These are phyloP conservation scores for Penicillium angulare DNA, from an alignment of 495 filamentous ascomycete species.

Conservation along the genomic window DNA sequence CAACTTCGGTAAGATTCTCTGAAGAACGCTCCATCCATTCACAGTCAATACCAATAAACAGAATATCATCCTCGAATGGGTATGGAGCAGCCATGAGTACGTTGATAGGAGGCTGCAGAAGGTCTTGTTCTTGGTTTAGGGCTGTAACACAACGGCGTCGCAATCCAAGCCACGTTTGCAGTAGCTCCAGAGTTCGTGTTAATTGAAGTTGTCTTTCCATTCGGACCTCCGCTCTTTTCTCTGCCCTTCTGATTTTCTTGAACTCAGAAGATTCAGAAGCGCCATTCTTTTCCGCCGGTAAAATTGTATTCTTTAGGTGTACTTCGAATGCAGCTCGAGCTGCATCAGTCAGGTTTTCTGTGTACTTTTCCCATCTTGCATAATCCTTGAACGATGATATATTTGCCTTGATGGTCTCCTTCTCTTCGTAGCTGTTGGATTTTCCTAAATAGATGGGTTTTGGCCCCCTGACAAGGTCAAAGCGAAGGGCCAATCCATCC, in stretches of 20 bases:
- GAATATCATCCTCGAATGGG: not conserved
- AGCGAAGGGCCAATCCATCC: not conserved
- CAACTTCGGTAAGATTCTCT: constrained; percentile 71
- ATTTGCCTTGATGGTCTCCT: not conserved
- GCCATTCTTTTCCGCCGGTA: not conserved
- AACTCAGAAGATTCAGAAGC: not conserved
- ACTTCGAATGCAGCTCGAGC: not conserved
- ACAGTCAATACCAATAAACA: not conserved
- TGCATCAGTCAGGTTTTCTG: not conserved
- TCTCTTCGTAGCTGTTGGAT: not conserved
- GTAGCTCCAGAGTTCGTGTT: not conserved
- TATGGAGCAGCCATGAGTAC: not conserved
- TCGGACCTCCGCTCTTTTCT: not conserved
- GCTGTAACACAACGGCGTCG: not conserved
- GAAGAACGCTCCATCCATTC: not conserved
- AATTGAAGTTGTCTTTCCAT: not conserved
- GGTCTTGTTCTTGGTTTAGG: not conserved
- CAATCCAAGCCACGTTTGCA: not conserved
- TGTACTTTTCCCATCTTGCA: not conserved
- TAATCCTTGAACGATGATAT: not conserved
- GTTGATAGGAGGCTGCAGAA: not conserved
- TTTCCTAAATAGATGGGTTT: not conserved
- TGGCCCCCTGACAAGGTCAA: not conserved
- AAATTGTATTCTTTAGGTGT: not conserved
- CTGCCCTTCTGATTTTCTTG: not conserved